Evolutionary conservation across 2,329 filamentous ascomycete genomes (phyloP).

Genomic region (Xylogone sp.): DNA sequence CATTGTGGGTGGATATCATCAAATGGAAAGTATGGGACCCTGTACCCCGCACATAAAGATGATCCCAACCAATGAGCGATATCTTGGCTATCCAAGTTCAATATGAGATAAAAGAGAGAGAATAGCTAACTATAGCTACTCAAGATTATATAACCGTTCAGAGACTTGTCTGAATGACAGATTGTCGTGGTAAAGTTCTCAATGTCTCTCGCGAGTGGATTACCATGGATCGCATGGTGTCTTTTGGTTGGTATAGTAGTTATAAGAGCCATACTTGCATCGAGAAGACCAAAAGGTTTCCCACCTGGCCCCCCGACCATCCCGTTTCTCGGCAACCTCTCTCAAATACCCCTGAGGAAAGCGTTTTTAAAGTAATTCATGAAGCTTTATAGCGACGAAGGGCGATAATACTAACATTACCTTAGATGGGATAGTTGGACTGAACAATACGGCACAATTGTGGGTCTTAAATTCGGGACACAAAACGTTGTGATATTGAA

Average conservation of each 20-base stretch:
- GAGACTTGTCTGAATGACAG: background rate
- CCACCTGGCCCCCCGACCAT: constrained; percentile 1
- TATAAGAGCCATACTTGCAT: background rate
- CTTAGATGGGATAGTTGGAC: background rate
- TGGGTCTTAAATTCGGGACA: constrained; percentile 5
- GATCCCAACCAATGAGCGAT: background rate
- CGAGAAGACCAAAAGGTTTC: background rate
- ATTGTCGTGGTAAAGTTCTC: background rate
- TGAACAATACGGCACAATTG: constrained; percentile 5
- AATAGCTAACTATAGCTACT: background rate
- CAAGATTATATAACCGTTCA: background rate
- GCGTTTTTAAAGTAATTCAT: background rate
- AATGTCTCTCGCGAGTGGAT: background rate
- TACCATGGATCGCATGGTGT: background rate
- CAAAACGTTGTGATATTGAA: constrained; percentile 5
- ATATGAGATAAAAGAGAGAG: background rate
- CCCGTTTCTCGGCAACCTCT: background rate
- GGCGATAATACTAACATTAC: background rate
- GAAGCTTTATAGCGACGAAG: background rate
- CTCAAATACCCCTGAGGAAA: background rate
- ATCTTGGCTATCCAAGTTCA: background rate
- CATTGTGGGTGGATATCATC: background rate
- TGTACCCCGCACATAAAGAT: background rate
- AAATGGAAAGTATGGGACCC: background rate
- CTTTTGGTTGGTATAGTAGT: background rate